These are phyloP conservation scores for Sclerotinia subarctica DNA, from an alignment of 2,329 filamentous ascomycete genomes.

Conservation along the genomic window DNA sequence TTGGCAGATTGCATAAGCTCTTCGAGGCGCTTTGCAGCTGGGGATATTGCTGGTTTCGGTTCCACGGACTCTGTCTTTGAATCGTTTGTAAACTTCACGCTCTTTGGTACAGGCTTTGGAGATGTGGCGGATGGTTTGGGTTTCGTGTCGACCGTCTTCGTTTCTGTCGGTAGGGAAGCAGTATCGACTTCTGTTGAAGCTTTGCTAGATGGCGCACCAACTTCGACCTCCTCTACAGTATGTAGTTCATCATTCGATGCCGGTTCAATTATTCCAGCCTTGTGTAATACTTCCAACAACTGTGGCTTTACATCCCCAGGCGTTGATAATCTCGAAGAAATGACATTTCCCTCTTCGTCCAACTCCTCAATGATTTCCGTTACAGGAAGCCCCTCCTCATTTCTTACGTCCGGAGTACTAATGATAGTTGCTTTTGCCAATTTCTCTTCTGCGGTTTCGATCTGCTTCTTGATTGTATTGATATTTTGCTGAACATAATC, in stretches of 20 bases:
- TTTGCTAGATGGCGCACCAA: constrained; percentile 17
- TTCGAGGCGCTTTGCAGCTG: constrained; percentile 45
- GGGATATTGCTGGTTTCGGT: constrained; percentile 31
- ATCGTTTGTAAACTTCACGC: constrained; percentile 61
- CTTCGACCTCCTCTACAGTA: constrained; percentile 19
- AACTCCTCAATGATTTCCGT: constrained; percentile 91
- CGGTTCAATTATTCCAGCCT: constrained; percentile 59
- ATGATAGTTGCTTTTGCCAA: constrained; percentile 60
- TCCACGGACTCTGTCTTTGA: constrained; percentile 45
- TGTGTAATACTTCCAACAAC: constrained; percentile 69
- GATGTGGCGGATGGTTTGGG: constrained; percentile 6
- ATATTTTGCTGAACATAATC: constrained; percentile 89
- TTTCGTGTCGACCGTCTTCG: neutral
- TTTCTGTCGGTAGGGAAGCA: neutral
- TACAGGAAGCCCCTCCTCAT: constrained; percentile 71
- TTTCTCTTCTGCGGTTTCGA: constrained; percentile 64
- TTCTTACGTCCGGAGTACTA: constrained; percentile 57
- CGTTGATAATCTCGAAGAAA: constrained; percentile 63
- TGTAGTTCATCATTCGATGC: constrained; percentile 1
- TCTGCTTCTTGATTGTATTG: constrained; percentile 65
- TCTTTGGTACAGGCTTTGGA: constrained; percentile 47
- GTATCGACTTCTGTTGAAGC: constrained; percentile 19
- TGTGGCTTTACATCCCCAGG: constrained; percentile 66
- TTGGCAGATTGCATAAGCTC: constrained; percentile 56
- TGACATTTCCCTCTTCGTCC: constrained; percentile 83